Evolutionary conservation across 192 early-diverging fungal species (phyloP).

Genomic region (Physocladia obscura): DNA sequence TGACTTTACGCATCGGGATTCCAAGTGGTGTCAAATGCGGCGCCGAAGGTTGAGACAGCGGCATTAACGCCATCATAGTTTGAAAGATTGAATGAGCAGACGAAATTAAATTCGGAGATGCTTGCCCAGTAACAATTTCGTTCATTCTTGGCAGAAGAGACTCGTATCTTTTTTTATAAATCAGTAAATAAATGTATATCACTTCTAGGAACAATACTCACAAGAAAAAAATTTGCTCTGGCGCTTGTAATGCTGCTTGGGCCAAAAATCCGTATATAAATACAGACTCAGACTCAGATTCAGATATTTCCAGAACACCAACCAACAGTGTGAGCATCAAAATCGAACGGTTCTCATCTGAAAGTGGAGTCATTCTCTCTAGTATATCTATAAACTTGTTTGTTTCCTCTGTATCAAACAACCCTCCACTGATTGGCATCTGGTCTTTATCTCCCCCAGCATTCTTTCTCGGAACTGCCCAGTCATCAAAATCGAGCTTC

Average conservation of each 20-base stretch:
- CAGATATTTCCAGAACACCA: constrained; percentile 69
- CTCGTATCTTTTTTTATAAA: constrained; percentile 58
- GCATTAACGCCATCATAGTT: constrained; percentile 53
- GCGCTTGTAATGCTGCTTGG: constrained; percentile 68
- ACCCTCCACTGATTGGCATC: not conserved
- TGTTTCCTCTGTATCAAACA: constrained; percentile 5
- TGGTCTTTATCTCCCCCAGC: not conserved
- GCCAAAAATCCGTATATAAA: constrained; percentile 77
- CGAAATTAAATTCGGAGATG: constrained; percentile 64
- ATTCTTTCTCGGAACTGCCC: constrained; percentile 1
- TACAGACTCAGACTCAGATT: constrained; percentile 69
- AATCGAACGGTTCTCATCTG: constrained; percentile 58
- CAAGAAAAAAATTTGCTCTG: constrained; percentile 73
- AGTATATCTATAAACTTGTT: constrained; percentile 63
- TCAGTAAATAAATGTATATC: constrained; percentile 13
- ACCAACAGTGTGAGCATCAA: constrained; percentile 68
- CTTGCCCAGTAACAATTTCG: constrained; percentile 64
- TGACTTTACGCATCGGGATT: not conserved
- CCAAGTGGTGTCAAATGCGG: constrained; percentile 6
- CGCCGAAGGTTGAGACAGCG: constrained; percentile 1
- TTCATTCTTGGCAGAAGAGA: constrained; percentile 71
- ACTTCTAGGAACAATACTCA: constrained; percentile 47
- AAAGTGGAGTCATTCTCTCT: constrained; percentile 63
- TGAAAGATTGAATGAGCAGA: constrained; percentile 72
- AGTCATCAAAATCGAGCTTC: constrained; percentile 19